phyloP scores from a whole-genome alignment of 768 basidiomycete genomes.

The Cyclocybe aegerita region DNA sequence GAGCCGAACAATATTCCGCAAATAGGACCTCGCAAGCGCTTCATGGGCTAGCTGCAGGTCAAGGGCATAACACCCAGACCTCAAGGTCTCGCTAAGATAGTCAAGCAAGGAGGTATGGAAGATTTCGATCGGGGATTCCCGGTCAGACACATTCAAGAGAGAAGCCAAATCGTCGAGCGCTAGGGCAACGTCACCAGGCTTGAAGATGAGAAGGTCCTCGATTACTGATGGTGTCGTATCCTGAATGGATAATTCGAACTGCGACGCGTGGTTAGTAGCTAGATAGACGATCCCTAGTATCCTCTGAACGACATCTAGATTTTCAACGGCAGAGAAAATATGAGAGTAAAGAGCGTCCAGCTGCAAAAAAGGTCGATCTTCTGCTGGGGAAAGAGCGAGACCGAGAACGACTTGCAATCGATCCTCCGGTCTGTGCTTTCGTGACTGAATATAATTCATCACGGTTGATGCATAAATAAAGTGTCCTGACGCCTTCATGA shows the following conservation, averaged over 20 bases:
- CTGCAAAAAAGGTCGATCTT: constrained; percentile 13
- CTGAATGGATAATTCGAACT: constrained; percentile 3
- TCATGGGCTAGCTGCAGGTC: no score
- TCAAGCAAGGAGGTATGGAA: no score
- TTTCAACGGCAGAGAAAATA: constrained; percentile 14
- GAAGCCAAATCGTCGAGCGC: constrained; percentile 11
- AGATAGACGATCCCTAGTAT: constrained; percentile 10
- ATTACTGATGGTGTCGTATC: constrained; percentile 8
- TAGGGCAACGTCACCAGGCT: constrained; percentile 10
- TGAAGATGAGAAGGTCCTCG: constrained; percentile 8
- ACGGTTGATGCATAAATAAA: constrained; percentile 21
- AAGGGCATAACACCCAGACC: no score
- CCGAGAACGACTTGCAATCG: constrained; percentile 14
- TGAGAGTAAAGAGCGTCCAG: constrained; percentile 17
- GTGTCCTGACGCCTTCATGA: constrained; percentile 16
- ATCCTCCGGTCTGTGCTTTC: constrained; percentile 11
- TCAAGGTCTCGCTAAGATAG: no score
- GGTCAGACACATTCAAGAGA: constrained; percentile 7
- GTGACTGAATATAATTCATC: constrained; percentile 16
- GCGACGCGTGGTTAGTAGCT: constrained; percentile 5
- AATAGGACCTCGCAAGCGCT: no score
- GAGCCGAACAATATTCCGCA: no score
- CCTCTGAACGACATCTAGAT: constrained; percentile 1
- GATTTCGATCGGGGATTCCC: constrained; percentile 4
- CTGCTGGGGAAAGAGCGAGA: neutral